These are phyloP conservation scores for Cinnamomum micranthum DNA, from an alignment of 164 flowering plant genomes.

Conservation along the genomic window DNA sequence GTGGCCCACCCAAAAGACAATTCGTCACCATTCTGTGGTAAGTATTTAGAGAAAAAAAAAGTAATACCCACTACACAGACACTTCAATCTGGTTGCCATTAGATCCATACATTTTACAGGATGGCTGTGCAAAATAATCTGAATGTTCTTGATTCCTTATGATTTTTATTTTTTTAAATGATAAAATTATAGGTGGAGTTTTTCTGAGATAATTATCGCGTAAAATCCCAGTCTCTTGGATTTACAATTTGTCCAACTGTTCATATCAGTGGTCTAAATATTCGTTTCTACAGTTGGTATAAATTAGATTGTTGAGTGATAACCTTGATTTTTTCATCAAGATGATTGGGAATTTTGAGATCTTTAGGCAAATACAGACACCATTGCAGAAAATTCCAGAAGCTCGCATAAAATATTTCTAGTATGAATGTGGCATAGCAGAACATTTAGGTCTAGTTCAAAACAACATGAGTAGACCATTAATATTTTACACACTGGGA, in stretches of 20 bases:
- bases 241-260: not conserved
- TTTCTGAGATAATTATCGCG: not conserved
- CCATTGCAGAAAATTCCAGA: no score
- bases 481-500: no score
- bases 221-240: not conserved
- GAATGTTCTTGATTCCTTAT: not conserved
- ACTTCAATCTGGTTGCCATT: not conserved
- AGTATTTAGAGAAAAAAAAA: conserved; percentile 2
- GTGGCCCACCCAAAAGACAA: conserved; percentile 37
- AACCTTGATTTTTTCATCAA: not conserved
- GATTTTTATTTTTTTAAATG: not conserved
- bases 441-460: no score
- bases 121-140: not conserved
- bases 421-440: no score
- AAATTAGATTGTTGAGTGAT: not conserved
- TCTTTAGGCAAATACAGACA: not conserved
- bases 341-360: not conserved
- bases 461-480: no score
- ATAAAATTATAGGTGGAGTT: not conserved
- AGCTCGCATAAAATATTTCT: no score
- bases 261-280: not conserved
- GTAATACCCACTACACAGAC: not conserved
- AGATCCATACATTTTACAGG: not conserved
- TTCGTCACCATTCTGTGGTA: conserved; percentile 31
- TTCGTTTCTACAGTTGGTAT: not conserved